Percentiles rank a stretch among this genome's conserved stretches.
phyloP scores from a whole-genome alignment of 73 alveolate species.

The Paramecium octaurelia region DNA sequence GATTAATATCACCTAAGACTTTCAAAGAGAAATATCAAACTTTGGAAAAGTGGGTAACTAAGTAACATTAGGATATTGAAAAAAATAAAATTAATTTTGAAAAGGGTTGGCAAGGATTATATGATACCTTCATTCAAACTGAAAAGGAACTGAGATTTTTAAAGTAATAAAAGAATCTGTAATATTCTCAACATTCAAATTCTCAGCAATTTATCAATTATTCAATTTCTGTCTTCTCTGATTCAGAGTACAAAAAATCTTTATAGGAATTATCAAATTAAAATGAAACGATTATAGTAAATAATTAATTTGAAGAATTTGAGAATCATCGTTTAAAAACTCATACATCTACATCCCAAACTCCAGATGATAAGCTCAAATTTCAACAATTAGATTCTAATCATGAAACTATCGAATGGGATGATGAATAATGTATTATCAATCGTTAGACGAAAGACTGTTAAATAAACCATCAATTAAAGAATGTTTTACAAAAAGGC shows the following conservation, averaged over 20 bases:
- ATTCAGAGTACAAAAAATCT: background rate
- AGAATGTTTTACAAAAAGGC: background rate
- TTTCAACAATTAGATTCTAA: background rate
- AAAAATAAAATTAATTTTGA: background rate
- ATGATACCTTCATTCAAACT: background rate
- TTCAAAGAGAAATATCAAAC: background rate
- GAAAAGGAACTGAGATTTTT: background rate
- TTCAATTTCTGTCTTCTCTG: background rate
- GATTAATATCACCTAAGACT: background rate
- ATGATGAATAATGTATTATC: background rate
- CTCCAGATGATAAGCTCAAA: background rate
- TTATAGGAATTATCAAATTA: background rate
- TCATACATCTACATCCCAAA: background rate
- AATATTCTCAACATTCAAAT: background rate
- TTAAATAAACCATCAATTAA: background rate
- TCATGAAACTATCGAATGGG: background rate
- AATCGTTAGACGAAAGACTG: background rate
- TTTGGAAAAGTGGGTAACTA: background rate
- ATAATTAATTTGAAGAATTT: background rate
- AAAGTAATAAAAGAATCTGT: background rate
- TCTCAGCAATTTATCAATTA: background rate
- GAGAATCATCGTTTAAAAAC: background rate
- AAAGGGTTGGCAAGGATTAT: background rate
- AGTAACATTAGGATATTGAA: background rate
- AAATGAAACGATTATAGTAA: background rate